These are phyloP conservation scores for Rubus idaeus DNA, from an alignment of 306 rosid genomes.

Conservation along the genomic window DNA sequence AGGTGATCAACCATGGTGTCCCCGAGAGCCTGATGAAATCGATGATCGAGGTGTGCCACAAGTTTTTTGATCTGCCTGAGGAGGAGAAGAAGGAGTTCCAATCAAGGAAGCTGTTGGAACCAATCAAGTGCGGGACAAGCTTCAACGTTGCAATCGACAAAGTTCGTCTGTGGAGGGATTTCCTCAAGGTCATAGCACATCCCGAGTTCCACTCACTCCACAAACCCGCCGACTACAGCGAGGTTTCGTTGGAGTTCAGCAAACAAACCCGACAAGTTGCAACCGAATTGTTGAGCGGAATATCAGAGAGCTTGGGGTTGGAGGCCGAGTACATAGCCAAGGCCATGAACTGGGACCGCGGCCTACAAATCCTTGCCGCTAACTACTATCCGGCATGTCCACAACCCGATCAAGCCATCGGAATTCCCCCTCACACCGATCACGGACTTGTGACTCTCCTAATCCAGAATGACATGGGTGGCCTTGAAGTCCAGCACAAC, in stretches of 20 bases:
- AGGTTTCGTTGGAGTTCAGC: constrained; percentile 12
- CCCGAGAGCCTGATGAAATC: constrained; percentile 36
- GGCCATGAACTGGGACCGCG: constrained; percentile 10
- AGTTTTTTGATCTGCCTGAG: constrained; percentile 38
- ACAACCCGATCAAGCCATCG: constrained; percentile 15
- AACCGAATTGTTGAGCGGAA: not conserved
- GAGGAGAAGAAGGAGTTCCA: constrained; percentile 48
- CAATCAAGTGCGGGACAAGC: constrained; percentile 15
- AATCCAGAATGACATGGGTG: constrained; percentile 1
- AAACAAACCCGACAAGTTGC: not conserved
- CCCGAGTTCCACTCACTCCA: not conserved
- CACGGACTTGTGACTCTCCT: constrained; percentile 9
- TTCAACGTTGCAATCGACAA: constrained; percentile 8
- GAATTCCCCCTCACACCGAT: constrained; percentile 16
- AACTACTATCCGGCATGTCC: constrained; percentile 22
- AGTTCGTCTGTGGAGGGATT: constrained; percentile 18
- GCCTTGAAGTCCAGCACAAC: constrained; percentile 14
- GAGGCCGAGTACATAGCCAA: constrained; percentile 12
- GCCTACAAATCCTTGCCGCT: constrained; percentile 9
- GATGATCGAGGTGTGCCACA: constrained; percentile 29
- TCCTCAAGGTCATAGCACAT: constrained; percentile 15
- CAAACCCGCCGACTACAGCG: constrained; percentile 8
- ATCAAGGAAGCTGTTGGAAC: constrained; percentile 12
- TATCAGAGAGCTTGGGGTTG: constrained; percentile 13
- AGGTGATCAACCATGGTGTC: constrained; percentile 53